Evolutionary conservation across 805 yeast species (phyloP), one percentile per base, ranked within the genome.

Genomic region (Sugiyamaella boreocaroliniensis): DNA sequence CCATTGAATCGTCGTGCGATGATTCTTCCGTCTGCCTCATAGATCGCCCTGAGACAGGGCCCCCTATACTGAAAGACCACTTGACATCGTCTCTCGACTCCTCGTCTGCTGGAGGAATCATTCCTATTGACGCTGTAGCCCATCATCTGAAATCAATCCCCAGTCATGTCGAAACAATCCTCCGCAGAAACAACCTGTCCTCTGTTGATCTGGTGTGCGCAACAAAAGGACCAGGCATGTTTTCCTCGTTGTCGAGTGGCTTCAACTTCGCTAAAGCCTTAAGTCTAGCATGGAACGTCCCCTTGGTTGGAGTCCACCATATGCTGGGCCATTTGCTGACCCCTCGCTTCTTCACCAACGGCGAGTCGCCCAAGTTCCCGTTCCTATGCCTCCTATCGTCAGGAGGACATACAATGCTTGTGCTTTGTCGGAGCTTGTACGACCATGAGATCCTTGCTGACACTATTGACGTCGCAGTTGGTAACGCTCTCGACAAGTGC

Each of bases 211-310:
- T 93, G 45, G 77, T 93, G 0, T 86, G 96, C 66, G 96, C 85
- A 4, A 93, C 99, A 0, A 72, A 96, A 58, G 99, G 99, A 0
- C 99, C 99, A 0, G 99, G 99, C 0, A 89, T 93, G 97, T 79
- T 82, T 8, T 97, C 97, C 0, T 85, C 95, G 0, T 72, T 93
- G 12, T 77, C 88, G 9, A 84, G 88, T 0, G 95, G 97, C 0
- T 72, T 86, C 20, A 93, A 86, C 62, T 69, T 88, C 42, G 96
- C 95, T 0, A 85, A 88, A 61, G 99, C 98, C 0, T 71, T 93
- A 11, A 72, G 89, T 0, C 70, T 85, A 0, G 97, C 90, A 0
- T 85, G 89, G 85, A 67, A 77, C 12, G 77, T 73, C 6, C 97
- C 97, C 0, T 62, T 88, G 16, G 72, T 93, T 1, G 98, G 97